A percentile compares a stretch with the other conserved stretches of the same genome.
phyloP scores from a whole-genome alignment of 371 early-diverging fungal genomes.

The Rhizomucor pusillus region DNA sequence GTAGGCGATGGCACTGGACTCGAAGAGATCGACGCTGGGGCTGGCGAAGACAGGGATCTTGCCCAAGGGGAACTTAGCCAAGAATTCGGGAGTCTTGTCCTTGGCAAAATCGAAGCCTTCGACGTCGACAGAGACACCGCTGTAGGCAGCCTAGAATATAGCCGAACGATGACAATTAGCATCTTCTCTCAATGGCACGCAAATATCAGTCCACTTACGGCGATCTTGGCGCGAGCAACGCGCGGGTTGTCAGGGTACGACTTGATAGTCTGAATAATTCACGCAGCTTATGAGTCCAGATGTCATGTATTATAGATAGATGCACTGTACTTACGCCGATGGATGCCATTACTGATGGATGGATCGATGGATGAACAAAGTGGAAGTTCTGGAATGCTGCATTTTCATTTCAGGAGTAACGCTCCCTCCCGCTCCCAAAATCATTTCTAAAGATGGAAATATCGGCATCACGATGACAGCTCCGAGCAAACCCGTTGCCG shows the following conservation, averaged over 20 bases:
- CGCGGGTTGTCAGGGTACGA: slow-evolving; percentile 56
- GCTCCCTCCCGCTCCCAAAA: too few species aligned
- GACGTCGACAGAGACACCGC: slow-evolving; percentile 67
- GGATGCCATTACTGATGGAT: too few species aligned
- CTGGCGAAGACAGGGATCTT: slow-evolving; percentile 85
- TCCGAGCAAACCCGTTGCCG: too few species aligned
- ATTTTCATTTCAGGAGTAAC: too few species aligned
- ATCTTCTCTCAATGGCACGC: neutral
- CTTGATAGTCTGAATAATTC: slow-evolving; percentile 37
- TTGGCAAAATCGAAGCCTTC: slow-evolving; percentile 66
- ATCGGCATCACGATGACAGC: too few species aligned
- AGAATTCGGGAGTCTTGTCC: slow-evolving; percentile 72
- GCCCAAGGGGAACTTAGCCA: slow-evolving; percentile 80
- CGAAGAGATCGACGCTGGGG: slow-evolving; percentile 68
- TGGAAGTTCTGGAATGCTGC: too few species aligned
- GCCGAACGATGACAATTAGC: neutral
- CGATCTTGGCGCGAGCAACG: slow-evolving; percentile 65
- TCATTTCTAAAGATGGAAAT: too few species aligned
- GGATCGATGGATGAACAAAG: slow-evolving; percentile 1
- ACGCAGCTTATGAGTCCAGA: too few species aligned
- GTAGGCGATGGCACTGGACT: slow-evolving; percentile 87
- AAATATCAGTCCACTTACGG: slow-evolving; percentile 49
- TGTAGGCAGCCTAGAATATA: slow-evolving; percentile 69
- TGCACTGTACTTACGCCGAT: too few species aligned
- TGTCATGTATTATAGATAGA: neutral